Base-by-base conservation (phyloP, 768 basidiomycete species). In the Trametes meyenii region DNA sequence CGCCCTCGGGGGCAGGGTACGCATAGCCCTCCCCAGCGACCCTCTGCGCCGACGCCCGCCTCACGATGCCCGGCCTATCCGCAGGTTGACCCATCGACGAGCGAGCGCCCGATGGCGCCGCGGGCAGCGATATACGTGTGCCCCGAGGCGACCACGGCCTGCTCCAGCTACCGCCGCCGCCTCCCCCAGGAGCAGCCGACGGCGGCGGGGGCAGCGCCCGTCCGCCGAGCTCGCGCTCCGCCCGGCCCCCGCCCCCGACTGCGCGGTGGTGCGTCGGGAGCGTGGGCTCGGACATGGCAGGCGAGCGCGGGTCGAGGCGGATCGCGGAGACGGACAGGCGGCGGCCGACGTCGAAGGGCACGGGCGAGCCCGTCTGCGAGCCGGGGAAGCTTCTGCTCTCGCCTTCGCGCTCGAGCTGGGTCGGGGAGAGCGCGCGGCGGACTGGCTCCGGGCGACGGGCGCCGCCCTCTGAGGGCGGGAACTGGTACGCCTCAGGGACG, bases 261-360 rank as follows among this genome's bases (percentile, higher is more conserved):
- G 39, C 17, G 39, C 39, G 39, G 39, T 40, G 53, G 13, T n/a
- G 39, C 29, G 50, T 6, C 29, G 17, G 5, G 50, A 7, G 16
- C 16, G 53, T 17, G 21, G n/a, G 38, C 24, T 40, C 49, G 39
- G 23, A 24, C 19, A 38, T 45, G 11, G 42, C 11, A n/a, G n/a
- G 39, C 1, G 23, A 21, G 23, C 61, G 71, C 35, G 81, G 76
- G 39, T 87, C 85, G 54, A 83, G 69, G 42, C 85, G 79, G 39
- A 74, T 75, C 13, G 81, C 78, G 21, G 83, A 80, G 42, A 82
- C 71, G 0, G 85, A 84, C 26, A 80, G 73, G 16, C 83, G 77
- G 48, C 83, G 74, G 24, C 70, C 72, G 17, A 80, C 69, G 54
- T 86, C 83, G 60, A 80, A 79, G 6, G 84, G 78, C 17, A 78